Evolutionary conservation across 2,329 filamentous ascomycete genomes (phyloP).

Genomic region (Calonectria pseudoreteaudii): DNA sequence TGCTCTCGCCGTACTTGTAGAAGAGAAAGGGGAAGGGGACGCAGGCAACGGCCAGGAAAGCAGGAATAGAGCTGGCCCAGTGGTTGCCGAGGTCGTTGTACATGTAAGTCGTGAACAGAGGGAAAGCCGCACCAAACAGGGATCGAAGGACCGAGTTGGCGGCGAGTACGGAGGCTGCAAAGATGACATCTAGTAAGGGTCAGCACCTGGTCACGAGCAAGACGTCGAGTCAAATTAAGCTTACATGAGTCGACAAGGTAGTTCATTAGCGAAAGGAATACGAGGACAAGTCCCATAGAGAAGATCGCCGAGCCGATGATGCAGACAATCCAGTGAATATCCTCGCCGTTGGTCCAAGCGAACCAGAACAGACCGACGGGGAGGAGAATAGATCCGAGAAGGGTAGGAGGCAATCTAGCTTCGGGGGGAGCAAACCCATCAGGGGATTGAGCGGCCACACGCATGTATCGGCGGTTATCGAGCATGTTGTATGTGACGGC

Average conservation of each 20-base stretch:
- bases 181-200: constrained; percentile 71
- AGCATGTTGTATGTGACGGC: constrained; percentile 65
- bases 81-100: constrained; percentile 74
- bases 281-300: constrained; percentile 69
- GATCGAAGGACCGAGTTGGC: constrained; percentile 79
- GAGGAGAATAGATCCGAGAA: constrained; percentile 69
- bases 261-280: constrained; percentile 75
- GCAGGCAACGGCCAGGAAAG: constrained; percentile 78
- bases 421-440: constrained; percentile 73
- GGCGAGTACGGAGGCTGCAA: constrained; percentile 79
- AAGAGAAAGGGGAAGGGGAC: constrained; percentile 82
- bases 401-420: constrained; percentile 68
- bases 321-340: constrained; percentile 69
- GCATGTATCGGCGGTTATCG: constrained; percentile 66
- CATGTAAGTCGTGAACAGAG: constrained; percentile 75
- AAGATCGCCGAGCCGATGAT: constrained; percentile 59
- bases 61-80: constrained; percentile 80
- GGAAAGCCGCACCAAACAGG: constrained; percentile 78
- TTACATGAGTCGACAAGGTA: constrained; percentile 74
- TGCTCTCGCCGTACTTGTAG: constrained; percentile 74
- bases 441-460: constrained; percentile 52
- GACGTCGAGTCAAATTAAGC: constrained; percentile 13
- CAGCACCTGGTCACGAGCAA: constrained; percentile 15
- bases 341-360: constrained; percentile 70
- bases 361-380: constrained; percentile 75